Conservation (phyloP, 1,284 basidiomycete genomes). For the Microbotryum lychnidis-dioicae region DNA sequence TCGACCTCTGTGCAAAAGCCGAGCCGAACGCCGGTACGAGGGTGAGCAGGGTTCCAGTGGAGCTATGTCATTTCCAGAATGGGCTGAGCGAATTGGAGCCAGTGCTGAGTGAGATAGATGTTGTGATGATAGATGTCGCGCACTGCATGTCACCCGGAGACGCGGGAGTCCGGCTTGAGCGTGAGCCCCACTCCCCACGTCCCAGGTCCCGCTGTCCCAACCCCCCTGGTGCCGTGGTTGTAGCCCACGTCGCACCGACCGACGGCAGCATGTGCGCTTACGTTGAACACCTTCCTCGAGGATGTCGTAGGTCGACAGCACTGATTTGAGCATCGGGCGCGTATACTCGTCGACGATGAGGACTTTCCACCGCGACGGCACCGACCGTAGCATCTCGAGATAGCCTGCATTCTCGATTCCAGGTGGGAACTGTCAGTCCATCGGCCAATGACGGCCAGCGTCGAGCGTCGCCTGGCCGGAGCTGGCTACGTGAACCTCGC, state of each 20-base stretch:
- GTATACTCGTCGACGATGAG: constrained; percentile 91
- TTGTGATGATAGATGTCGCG: background rate
- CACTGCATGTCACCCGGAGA: too few species aligned
- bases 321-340: constrained; percentile 71
- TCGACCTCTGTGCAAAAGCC: constrained; percentile 41
- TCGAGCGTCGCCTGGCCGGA: too few species aligned
- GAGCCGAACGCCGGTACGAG: too few species aligned
- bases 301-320: constrained; percentile 87
- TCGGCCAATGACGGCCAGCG: too few species aligned
- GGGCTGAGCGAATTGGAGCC: background rate
- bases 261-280: constrained; percentile 43
- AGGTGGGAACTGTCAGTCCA: too few species aligned
- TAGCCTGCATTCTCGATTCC: constrained; percentile 25
- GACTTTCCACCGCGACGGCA: constrained; percentile 69
- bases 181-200: background rate
- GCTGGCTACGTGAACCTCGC: too few species aligned
- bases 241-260: background rate
- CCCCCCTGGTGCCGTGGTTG: background rate
- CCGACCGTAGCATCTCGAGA: constrained; percentile 31
- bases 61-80: too few species aligned
- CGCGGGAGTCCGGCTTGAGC: background rate
- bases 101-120: background rate
- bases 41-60: too few species aligned
- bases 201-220: background rate
- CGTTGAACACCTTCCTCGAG: constrained; percentile 88